phyloP scores from a whole-genome alignment of 2,329 filamentous ascomycete species.

The Blastomyces gilchristii region DNA sequence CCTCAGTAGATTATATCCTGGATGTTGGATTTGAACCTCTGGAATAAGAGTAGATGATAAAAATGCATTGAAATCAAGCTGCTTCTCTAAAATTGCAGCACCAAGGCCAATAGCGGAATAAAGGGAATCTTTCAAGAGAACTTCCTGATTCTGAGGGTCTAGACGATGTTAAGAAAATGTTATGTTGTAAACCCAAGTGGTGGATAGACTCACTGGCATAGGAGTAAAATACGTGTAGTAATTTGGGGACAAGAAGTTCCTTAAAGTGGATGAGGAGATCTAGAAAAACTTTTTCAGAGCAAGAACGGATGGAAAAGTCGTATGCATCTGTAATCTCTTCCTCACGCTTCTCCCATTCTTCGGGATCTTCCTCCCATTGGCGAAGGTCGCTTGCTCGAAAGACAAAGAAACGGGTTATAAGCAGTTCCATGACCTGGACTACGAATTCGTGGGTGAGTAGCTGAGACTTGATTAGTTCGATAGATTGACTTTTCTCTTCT shows the following conservation, averaged over 20 bases:
- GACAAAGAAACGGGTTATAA: constrained; percentile 80
- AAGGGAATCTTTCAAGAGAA: constrained; percentile 83
- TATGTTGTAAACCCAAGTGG: constrained; percentile 5
- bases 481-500: constrained; percentile 62
- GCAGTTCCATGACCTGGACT: constrained; percentile 67
- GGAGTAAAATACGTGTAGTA: constrained; percentile 72
- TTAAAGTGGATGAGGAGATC: constrained; percentile 87
- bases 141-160: constrained; percentile 53
- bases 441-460: constrained; percentile 70
- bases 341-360: constrained; percentile 90
- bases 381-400: constrained; percentile 77
- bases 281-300: constrained; percentile 86
- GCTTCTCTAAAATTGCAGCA: constrained; percentile 60
- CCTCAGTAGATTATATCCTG: constrained; percentile 69
- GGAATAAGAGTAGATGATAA: constrained; percentile 62
- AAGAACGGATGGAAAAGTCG: constrained; percentile 86
- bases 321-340: constrained; percentile 75
- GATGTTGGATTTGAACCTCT: constrained; percentile 61
- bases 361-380: constrained; percentile 87
- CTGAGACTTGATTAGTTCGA: constrained; percentile 57
- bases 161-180: constrained; percentile 16
- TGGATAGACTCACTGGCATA: constrained; percentile 52
- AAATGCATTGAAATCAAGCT: constrained; percentile 76
- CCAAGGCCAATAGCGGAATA: constrained; percentile 88
- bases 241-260: constrained; percentile 62